Conservation (phyloP, 306 rosid species). For the Lithocarpus polystachyus region DNA sequence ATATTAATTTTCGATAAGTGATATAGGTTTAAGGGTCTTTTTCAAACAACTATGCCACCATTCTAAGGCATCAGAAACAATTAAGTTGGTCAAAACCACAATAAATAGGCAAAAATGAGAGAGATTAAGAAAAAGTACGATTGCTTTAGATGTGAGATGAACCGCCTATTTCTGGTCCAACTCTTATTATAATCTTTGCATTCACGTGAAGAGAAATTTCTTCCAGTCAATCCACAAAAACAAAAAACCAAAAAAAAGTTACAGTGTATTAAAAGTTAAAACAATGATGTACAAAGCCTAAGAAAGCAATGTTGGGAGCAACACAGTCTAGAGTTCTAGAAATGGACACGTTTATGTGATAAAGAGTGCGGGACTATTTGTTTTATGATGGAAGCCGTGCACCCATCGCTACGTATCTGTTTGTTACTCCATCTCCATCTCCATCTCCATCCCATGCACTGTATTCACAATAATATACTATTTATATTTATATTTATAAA, state of each 20-base stretch:
- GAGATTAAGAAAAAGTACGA: neutral
- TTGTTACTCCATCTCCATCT: conserved; percentile 20
- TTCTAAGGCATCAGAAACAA: conserved; percentile 21
- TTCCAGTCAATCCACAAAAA: neutral
- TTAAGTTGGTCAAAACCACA: conserved; percentile 29
- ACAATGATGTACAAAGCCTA: neutral
- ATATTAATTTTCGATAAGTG: conserved; percentile 18
- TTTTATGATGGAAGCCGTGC: conserved; percentile 37
- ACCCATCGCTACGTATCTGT: conserved; percentile 55
- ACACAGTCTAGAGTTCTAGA: conserved; percentile 20
- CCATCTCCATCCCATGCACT: conserved; percentile 24
- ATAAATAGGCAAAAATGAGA: conserved; percentile 21
- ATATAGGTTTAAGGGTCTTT: conserved; percentile 41
- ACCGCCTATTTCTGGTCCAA: conserved; percentile 10
- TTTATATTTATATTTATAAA: too few relatives aligned
- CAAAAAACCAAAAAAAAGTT: neutral
- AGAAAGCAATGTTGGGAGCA: neutral
- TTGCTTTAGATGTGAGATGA: neutral
- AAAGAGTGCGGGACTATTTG: neutral
- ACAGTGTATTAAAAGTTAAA: neutral
- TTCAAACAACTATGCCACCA: conserved; percentile 41
- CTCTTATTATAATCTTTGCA: conserved; percentile 6
- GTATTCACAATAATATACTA: neutral
- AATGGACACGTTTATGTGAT: neutral
- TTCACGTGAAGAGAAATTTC: conserved; percentile 15